phyloP scores from a whole-genome alignment of 148 eudicot species.

The Rhododendron williamsianum region DNA sequence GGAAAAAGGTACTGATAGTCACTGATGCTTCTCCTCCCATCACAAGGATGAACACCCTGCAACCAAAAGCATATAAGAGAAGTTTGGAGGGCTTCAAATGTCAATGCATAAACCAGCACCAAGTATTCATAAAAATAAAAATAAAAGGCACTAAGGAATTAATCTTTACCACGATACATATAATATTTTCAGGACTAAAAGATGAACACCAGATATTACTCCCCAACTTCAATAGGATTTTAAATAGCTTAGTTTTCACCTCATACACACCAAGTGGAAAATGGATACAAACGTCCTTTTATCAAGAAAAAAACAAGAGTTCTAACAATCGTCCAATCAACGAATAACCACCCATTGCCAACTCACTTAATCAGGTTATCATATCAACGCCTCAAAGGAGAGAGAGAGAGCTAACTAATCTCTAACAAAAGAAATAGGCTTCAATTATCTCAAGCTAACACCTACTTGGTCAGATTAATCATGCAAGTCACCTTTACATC shows the following conservation, averaged over 20 bases:
- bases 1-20: constrained; percentile 81
- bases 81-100: neutral
- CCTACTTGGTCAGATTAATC: neutral
- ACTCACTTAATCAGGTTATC: neutral
- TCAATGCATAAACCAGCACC: neutral
- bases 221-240: neutral
- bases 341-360: neutral
- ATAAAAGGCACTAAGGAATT: neutral
- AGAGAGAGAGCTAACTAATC: neutral
- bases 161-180: neutral
- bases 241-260: neutral
- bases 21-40: constrained; percentile 68
- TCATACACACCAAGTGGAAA: neutral
- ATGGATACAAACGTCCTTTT: neutral
- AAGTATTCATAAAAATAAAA: neutral
- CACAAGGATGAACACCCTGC: constrained; percentile 97
- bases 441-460: neutral
- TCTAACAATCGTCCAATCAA: neutral
- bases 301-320: neutral
- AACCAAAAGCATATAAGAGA: constrained; percentile 22
- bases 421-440: neutral
- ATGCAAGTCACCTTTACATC: neutral
- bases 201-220: neutral
- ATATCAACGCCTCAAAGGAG: neutral
- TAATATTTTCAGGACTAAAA: neutral